These are phyloP conservation scores for Physaria fendleri DNA, from an alignment of 345 rosid genomes.

Conservation along the genomic window DNA sequence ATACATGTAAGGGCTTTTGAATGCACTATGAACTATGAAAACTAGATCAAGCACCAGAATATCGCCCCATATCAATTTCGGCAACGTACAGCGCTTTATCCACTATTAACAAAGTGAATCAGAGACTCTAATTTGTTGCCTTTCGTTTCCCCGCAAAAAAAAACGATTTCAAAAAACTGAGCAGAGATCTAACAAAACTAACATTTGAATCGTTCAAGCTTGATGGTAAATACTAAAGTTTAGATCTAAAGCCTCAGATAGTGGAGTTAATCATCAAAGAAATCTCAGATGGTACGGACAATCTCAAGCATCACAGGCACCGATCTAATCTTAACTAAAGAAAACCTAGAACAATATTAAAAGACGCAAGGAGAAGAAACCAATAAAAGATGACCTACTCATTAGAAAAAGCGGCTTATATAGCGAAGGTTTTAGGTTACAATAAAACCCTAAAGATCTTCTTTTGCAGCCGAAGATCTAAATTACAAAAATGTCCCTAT, in stretches of 20 bases:
- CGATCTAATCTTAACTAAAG: neutral
- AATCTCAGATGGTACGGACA: conserved; percentile 68
- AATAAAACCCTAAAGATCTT: conserved; percentile 1
- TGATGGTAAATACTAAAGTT: too few relatives aligned
- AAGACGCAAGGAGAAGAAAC: neutral
- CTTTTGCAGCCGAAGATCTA: neutral
- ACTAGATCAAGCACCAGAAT: conserved; percentile 38
- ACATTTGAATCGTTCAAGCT: conserved; percentile 42
- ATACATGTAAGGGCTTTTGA: conserved; percentile 42
- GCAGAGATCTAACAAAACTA: neutral
- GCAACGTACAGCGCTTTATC: conserved; percentile 78
- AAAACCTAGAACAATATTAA: neutral
- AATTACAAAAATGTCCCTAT: neutral
- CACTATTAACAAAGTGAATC: conserved; percentile 43
- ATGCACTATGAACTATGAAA: conserved; percentile 30
- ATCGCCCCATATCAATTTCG: conserved; percentile 37
- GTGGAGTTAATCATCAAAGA: conserved; percentile 31
- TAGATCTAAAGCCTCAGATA: conserved; percentile 27
- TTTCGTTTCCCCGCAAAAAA: neutral
- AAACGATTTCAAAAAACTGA: neutral
- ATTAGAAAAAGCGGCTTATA: neutral
- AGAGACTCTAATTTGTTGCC: conserved; percentile 88
- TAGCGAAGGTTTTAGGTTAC: conserved; percentile 8
- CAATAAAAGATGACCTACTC: neutral
- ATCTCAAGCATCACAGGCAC: conserved; percentile 41